phyloP scores from a whole-genome alignment of 371 early-diverging fungal species.

The Mucor mucedo region DNA sequence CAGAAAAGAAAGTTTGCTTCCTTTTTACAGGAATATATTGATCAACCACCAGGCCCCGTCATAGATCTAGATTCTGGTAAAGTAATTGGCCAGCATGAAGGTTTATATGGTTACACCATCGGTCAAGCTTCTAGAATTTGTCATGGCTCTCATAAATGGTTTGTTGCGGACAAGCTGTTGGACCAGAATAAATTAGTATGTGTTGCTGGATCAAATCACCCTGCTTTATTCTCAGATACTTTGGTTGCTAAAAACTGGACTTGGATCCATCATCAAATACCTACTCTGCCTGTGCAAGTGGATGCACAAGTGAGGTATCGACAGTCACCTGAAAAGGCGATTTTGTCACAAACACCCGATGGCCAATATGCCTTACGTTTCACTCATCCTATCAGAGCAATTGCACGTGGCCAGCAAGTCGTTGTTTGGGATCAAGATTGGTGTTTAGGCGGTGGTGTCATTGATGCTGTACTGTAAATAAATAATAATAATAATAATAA shows the following conservation, averaged over 20 bases:
- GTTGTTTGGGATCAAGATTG: constrained; percentile 58
- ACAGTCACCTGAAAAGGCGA: constrained; percentile 48
- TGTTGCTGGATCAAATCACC: constrained; percentile 53
- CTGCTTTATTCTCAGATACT: constrained; percentile 39
- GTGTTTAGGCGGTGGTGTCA: constrained; percentile 62
- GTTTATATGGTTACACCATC: constrained; percentile 74
- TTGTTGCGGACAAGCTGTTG: constrained; percentile 50
- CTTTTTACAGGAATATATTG: constrained; percentile 77
- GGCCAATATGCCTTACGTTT: constrained; percentile 38
- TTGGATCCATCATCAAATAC: constrained; percentile 44
- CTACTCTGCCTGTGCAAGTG: constrained; percentile 12
- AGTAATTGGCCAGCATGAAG: constrained; percentile 69
- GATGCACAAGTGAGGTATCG: constrained; percentile 55
- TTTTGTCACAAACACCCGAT: constrained; percentile 22
- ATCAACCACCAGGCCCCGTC: constrained; percentile 65
- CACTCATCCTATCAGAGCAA: constrained; percentile 48
- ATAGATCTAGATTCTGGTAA: constrained; percentile 60
- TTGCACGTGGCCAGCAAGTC: constrained; percentile 56
- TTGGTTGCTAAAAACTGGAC: constrained; percentile 50
- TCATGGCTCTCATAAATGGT: constrained; percentile 63
- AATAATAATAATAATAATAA: no score
- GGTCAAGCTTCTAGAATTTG: constrained; percentile 74
- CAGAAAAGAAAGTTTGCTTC: constrained; percentile 76
- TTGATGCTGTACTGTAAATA: constrained; percentile 33
- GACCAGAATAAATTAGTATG: constrained; percentile 40